Conservation (phyloP, 345 rosid species). For the Cardamine chenopodiifolia region DNA sequence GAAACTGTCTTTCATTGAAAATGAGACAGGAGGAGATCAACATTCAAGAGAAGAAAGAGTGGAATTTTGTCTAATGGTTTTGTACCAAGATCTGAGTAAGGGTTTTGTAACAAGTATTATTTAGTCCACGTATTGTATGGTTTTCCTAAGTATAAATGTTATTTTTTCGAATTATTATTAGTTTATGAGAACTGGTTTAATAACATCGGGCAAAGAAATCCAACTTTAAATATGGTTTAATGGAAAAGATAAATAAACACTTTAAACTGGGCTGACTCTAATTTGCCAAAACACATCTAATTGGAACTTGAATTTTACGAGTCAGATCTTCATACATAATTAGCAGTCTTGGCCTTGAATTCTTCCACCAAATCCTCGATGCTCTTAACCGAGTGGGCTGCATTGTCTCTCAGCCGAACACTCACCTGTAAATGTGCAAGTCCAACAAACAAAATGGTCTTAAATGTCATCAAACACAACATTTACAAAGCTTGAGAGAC, state of each 20-base stretch:
- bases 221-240: slow-evolving; percentile 1
- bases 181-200: neutral
- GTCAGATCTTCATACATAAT: slow-evolving; percentile 53
- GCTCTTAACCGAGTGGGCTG: slow-evolving; percentile 64
- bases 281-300: neutral
- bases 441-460: slow-evolving; percentile 4
- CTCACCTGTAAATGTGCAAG: slow-evolving; percentile 60
- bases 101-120: neutral
- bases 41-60: slow-evolving; percentile 65
- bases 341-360: slow-evolving; percentile 59
- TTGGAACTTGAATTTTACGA: slow-evolving; percentile 4
- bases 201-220: neutral
- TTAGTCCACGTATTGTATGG: neutral
- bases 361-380: slow-evolving; percentile 58
- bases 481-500: neutral
- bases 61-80: too few species aligned
- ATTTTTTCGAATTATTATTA: too few species aligned
- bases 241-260: neutral
- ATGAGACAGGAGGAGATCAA: slow-evolving; percentile 56
- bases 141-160: neutral
- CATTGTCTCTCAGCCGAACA: slow-evolving; percentile 72
- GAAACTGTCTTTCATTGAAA: slow-evolving; percentile 52
- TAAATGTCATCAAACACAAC: neutral
- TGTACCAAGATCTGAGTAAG: neutral
- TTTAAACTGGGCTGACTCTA: neutral